Evolutionary conservation across 1,284 basidiomycete genomes (phyloP), one percentile per base, ranked within the genome.

Genomic region (Tilletia caries): DNA sequence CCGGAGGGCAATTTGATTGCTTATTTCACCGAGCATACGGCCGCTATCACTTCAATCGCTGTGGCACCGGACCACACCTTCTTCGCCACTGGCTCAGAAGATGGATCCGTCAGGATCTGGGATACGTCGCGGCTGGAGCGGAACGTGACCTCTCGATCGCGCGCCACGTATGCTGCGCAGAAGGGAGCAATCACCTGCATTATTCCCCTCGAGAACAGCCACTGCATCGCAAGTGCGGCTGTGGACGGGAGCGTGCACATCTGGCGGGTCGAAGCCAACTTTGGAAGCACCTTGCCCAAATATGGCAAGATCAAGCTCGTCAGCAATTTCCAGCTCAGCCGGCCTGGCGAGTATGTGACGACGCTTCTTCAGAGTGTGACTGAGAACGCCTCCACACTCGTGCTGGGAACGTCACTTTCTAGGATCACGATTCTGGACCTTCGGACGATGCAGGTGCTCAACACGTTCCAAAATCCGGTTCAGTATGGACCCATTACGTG

Each of bases 41-140:
- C 68, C 33, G 68, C 75, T 0, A 86, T 98, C 71, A 93, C 91
- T 0, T 88, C 89, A 1, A 86, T 98, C 20, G 90, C 91, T 0
- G 91, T 95, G 12, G 91, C 95, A 1, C 93, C 94, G 0, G 96
- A 98, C 81, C 93, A 96, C 74, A 85, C 90, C 74, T 99, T 97
- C 86, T 98, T 98, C 77, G 90, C 93, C 0, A 91, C 94, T 0
- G 88, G 90, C 0, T 95, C 93, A 1, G 89, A 91, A 73, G 93
- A 96, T 79, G 89, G 90, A 74, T 90, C 89, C 0, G 88, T 95
- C 72, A 91, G 92, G 80, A 86, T 92, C 5, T 93, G 91, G 92
- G 92, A 93, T 78, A 88, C 90, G 0, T 88, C 90, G 5, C 86
- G 91, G 10, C 84, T 93, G 44, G 92, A 92, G 77, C 87, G 91